Percentiles rank a stretch among this genome's conserved stretches.
phyloP scores from a whole-genome alignment of 768 basidiomycete genomes.

The Psilocybe subaeruginosa region DNA sequence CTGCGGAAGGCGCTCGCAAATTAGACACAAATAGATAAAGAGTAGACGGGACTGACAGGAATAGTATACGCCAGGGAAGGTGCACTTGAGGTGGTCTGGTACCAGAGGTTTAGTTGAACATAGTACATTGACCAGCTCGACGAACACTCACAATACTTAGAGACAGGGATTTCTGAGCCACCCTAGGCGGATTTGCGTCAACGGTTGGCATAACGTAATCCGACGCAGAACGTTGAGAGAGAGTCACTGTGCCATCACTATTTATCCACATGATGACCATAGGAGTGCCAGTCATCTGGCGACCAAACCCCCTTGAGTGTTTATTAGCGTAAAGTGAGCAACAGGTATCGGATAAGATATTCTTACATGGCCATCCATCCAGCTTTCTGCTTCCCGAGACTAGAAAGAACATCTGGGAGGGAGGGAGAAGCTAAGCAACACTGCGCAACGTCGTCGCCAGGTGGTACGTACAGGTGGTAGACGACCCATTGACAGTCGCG shows the following conservation, averaged over 20 bases:
- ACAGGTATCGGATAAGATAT: neutral
- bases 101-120: neutral
- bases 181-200: conserved; percentile 51
- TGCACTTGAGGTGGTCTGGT: conserved; percentile 41
- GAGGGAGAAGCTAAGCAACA: neutral
- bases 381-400: conserved; percentile 36
- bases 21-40: neutral
- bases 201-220: conserved; percentile 59
- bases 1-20: conserved; percentile 28
- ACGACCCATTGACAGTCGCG: conserved; percentile 47
- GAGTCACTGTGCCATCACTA: conserved; percentile 57
- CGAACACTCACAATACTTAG: conserved; percentile 40
- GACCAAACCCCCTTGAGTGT: conserved; percentile 57
- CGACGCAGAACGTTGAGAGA: conserved; percentile 65
- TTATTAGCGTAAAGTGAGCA: neutral
- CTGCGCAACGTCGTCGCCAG: neutral
- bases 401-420: conserved; percentile 50
- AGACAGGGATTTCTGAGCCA: conserved; percentile 42
- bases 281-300: conserved; percentile 52
- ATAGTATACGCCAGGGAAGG: conserved; percentile 55
- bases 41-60: conserved; percentile 36
- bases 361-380: conserved; percentile 70
- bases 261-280: conserved; percentile 83
- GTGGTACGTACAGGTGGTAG: conserved; percentile 41
- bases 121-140: neutral